These are phyloP conservation scores for Hymenoscyphus fructigenus DNA, from an alignment of 2,329 filamentous ascomycete species.

Conservation along the genomic window DNA sequence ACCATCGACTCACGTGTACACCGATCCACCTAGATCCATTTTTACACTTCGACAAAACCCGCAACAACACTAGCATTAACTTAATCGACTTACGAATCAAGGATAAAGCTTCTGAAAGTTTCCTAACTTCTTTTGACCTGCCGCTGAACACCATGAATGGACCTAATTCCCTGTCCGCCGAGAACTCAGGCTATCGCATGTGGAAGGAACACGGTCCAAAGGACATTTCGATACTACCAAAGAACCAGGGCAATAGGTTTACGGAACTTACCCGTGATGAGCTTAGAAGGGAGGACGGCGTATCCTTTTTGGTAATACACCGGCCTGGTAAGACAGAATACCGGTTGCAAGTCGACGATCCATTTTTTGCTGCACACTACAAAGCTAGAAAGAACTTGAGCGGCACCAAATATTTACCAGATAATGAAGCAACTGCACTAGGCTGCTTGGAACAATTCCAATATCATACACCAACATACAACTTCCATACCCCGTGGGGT, in stretches of 20 bases:
- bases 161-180: too few species aligned
- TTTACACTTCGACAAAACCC: background rate
- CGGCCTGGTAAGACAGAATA: background rate
- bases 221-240: background rate
- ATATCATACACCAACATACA: conserved; percentile 1
- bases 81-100: background rate
- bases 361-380: conserved; percentile 1
- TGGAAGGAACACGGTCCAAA: too few species aligned
- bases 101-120: background rate
- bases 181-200: too few species aligned
- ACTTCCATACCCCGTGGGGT: background rate
- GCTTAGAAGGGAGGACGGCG: background rate
- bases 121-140: too few species aligned
- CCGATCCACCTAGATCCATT: background rate
- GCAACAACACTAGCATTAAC: background rate
- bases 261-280: background rate
- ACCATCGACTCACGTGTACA: background rate
- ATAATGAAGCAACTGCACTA: conserved; percentile 6
- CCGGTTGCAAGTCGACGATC: background rate
- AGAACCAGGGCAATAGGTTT: too few species aligned
- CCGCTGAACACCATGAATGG: too few species aligned
- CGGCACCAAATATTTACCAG: conserved; percentile 1
- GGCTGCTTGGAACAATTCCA: conserved; percentile 6
- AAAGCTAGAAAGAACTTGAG: background rate
- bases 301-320: background rate